Percentiles rank a stretch among this genome's conserved stretches.
phyloP scores from a whole-genome alignment of 225 moss, liverwort and hornwort species.

The Anthoceros angustus region DNA sequence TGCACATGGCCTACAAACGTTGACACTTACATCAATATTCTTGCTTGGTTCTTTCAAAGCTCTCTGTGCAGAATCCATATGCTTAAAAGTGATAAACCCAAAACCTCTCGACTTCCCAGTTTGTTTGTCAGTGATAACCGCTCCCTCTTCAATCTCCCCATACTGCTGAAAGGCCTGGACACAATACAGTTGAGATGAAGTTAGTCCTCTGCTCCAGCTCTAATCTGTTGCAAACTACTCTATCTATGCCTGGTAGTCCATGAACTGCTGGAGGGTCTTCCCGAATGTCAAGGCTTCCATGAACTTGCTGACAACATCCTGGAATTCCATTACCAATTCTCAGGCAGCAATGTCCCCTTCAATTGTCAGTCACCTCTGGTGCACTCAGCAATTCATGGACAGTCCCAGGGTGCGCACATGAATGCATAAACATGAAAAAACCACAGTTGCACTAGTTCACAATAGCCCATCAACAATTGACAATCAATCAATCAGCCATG shows the following conservation, averaged over 20 bases:
- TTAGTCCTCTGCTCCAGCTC: not conserved
- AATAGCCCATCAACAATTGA: constrained; percentile 12
- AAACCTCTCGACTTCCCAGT: constrained; percentile 93
- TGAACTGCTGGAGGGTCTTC: constrained; percentile 1
- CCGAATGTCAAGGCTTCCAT: not conserved
- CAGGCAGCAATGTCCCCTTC: not conserved
- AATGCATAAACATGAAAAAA: constrained; percentile 10
- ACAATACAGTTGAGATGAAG: not conserved
- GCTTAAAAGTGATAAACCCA: constrained; percentile 94
- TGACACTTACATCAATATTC: constrained; percentile 72
- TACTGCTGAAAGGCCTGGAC: constrained; percentile 76
- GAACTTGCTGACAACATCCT: not conserved
- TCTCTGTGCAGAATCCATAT: constrained; percentile 98
- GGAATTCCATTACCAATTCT: not conserved
- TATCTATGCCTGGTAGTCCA: not conserved
- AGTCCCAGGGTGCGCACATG: constrained; percentile 13
- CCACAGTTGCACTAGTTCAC: not conserved
- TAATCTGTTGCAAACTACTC: not conserved
- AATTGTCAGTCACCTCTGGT: constrained; percentile 6
- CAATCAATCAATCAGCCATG: constrained; percentile 69
- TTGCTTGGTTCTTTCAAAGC: constrained; percentile 96
- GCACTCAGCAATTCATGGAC: constrained; percentile 10
- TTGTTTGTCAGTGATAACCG: constrained; percentile 89
- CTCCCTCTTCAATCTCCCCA: constrained; percentile 96
- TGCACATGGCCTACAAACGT: not conserved